Base-by-base conservation (phyloP, 2,329 filamentous ascomycete genomes). In the Drechslerella coelobrocha region DNA sequence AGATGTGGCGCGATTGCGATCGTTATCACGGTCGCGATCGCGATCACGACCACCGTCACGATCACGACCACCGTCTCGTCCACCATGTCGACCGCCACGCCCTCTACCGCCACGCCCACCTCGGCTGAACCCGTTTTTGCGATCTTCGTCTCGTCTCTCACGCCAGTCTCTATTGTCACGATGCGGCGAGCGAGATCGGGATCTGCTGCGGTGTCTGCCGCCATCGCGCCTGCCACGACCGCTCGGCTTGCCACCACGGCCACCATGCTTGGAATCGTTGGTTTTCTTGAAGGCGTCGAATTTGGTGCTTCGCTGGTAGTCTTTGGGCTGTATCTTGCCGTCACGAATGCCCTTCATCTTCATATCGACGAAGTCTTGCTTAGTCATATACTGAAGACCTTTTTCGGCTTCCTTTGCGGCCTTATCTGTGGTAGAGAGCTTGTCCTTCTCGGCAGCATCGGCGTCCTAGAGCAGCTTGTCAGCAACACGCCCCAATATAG, bases 331-430 rank as follows among this genome's bases (percentile, higher is more conserved):
- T 51, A 91, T 82, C 76, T 86, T 86, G 69, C 90, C 90, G 45
- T 86, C 84, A 75, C 85, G 83, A 76, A 93, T 92, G 37, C 89
- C 85, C 60, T 86, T 81, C 63, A 83, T 84, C 82, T 93, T 93
- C 79, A 88, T 86, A n/a, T 88, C 84, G 74, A 89, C 88, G 79
- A 99, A 99, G 17, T 86, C 89, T 76, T 86, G 85, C 87, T 99
- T 99, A 80, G 86, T 88, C 86, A 91, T 92, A 81, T 73, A 76
- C 29, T 73, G 29, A 5, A 76, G 23, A 12, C 68, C 68, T 39
- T 52, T 23, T 9, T 62, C 47, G 19, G 60, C 60, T 41, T 72
- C 68, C 1, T 54, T 59, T 12, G 55, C 39, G 8, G 68, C 68
- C 43, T 72, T 56, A 3, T 72, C 68, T 12, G 59, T 48, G 14